phyloP scores from a whole-genome alignment of 208 protist species.

The Novymonas esmeraldas region DNA sequence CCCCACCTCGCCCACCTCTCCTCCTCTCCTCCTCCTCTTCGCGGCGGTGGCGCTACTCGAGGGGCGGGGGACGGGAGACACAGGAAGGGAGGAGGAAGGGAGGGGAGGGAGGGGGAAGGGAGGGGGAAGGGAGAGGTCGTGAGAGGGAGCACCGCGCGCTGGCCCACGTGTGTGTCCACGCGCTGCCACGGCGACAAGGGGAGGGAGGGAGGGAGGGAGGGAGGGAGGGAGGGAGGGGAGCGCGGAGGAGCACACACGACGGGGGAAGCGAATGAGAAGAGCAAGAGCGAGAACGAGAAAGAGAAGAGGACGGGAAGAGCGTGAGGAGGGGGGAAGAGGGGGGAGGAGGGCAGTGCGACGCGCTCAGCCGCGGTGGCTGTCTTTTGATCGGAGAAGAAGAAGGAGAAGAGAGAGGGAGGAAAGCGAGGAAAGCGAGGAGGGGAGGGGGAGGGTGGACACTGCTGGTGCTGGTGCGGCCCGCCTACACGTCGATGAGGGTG shows the following conservation, averaged over 20 bases:
- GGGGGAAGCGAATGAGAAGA: not conserved
- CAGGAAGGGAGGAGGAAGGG: not conserved
- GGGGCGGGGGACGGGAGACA: not conserved
- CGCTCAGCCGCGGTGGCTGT: too few relatives aligned
- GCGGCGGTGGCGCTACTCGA: too few relatives aligned
- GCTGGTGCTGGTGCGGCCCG: not conserved
- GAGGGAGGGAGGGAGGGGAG: not conserved
- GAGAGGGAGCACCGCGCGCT: too few relatives aligned
- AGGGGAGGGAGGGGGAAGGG: not conserved
- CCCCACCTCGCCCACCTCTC: too few relatives aligned
- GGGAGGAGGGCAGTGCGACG: not conserved
- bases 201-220: not conserved
- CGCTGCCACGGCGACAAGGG: too few relatives aligned
- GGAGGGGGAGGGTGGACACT: not conserved
- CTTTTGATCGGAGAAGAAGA: conserved; percentile 1
- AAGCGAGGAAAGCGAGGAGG: not conserved
- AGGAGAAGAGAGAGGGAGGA: not conserved
- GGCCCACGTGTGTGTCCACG: too few relatives aligned
- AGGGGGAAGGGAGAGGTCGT: not conserved
- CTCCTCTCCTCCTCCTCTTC: too few relatives aligned
- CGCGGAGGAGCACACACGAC: not conserved
- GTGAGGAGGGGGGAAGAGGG: not conserved
- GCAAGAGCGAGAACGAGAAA: conserved; percentile 14
- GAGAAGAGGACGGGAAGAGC: not conserved
- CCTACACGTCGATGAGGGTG: conserved; percentile 19